These are phyloP conservation scores for Aspergillus quadricinctus DNA, from an alignment of 2,329 filamentous ascomycete genomes.

Conservation along the genomic window DNA sequence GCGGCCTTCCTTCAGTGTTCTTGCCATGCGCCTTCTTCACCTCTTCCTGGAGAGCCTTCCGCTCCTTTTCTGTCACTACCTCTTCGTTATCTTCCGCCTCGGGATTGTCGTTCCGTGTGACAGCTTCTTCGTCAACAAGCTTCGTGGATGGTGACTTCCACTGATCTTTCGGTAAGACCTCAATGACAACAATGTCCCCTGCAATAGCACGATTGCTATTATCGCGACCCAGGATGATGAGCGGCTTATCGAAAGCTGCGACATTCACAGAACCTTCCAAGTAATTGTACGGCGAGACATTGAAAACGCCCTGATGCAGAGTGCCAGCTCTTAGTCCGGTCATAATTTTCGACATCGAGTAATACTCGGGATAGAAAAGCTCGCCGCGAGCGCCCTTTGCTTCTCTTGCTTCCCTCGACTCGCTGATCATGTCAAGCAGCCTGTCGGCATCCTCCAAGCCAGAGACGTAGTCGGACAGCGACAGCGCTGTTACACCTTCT, in stretches of 20 bases:
- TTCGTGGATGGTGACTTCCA: slow-evolving; percentile 97
- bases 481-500: slow-evolving; percentile 65
- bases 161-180: slow-evolving; percentile 87
- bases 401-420: slow-evolving; percentile 65
- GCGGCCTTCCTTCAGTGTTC: slow-evolving; percentile 68
- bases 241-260: slow-evolving; percentile 79
- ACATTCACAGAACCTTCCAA: slow-evolving; percentile 90
- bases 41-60: slow-evolving; percentile 82
- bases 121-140: slow-evolving; percentile 87
- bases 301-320: slow-evolving; percentile 91
- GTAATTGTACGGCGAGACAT: slow-evolving; percentile 96
- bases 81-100: slow-evolving; percentile 71
- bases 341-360: slow-evolving; percentile 84
- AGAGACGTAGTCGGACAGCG: slow-evolving; percentile 72
- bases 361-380: slow-evolving; percentile 85
- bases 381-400: slow-evolving; percentile 61
- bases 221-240: slow-evolving; percentile 84
- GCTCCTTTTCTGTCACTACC: slow-evolving; percentile 84
- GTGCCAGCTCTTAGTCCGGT: slow-evolving; percentile 85
- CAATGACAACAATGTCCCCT: slow-evolving; percentile 87
- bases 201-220: slow-evolving; percentile 94
- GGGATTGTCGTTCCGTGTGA: slow-evolving; percentile 91
- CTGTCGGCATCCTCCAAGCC: slow-evolving; percentile 78
- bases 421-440: slow-evolving; percentile 88
- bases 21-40: slow-evolving; percentile 80